These are phyloP conservation scores for Amauroascus niger DNA, from an alignment of 2,329 filamentous ascomycete species.

Conservation along the genomic window DNA sequence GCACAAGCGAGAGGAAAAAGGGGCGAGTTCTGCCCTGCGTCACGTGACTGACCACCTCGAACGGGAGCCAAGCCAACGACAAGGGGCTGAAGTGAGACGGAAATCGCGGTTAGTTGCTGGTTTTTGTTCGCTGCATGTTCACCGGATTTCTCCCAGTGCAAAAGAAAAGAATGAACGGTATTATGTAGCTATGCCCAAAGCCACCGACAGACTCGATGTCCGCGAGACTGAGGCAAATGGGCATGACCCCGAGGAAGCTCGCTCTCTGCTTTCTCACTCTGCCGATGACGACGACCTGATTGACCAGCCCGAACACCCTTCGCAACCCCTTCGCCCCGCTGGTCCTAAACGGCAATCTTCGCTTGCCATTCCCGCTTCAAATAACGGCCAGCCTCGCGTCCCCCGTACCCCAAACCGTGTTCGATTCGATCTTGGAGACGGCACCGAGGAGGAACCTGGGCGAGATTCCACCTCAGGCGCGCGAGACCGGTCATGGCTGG, in stretches of 20 bases:
- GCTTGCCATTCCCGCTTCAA: slow-evolving; percentile 31
- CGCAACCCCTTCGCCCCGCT: slow-evolving; percentile 18
- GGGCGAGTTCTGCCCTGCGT: neutral
- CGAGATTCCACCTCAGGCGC: slow-evolving; percentile 14
- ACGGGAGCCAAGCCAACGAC: neutral
- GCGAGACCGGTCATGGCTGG: slow-evolving; percentile 37
- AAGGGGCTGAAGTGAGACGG: neutral
- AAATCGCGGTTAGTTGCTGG: neutral
- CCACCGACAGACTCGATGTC: slow-evolving; percentile 29
- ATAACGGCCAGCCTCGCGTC: slow-evolving; percentile 44
- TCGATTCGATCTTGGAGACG: slow-evolving; percentile 53
- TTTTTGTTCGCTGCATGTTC: neutral
- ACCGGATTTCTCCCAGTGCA: slow-evolving; percentile 2
- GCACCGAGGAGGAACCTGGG: slow-evolving; percentile 24
- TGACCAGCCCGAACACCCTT: slow-evolving; percentile 21
- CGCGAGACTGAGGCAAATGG: slow-evolving; percentile 26
- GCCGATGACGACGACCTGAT: slow-evolving; percentile 22
- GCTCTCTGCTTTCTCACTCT: slow-evolving; percentile 27
- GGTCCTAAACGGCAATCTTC: slow-evolving; percentile 32
- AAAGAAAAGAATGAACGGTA: slow-evolving; percentile 17
- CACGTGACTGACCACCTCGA: neutral
- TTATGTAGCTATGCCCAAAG: slow-evolving; percentile 35
- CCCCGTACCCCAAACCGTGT: slow-evolving; percentile 63
- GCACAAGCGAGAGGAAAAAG: neutral
- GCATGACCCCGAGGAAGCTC: slow-evolving; percentile 26